These are phyloP conservation scores for Lachnellula cervina DNA, from an alignment of 2,329 filamentous ascomycete genomes.

Conservation along the genomic window DNA sequence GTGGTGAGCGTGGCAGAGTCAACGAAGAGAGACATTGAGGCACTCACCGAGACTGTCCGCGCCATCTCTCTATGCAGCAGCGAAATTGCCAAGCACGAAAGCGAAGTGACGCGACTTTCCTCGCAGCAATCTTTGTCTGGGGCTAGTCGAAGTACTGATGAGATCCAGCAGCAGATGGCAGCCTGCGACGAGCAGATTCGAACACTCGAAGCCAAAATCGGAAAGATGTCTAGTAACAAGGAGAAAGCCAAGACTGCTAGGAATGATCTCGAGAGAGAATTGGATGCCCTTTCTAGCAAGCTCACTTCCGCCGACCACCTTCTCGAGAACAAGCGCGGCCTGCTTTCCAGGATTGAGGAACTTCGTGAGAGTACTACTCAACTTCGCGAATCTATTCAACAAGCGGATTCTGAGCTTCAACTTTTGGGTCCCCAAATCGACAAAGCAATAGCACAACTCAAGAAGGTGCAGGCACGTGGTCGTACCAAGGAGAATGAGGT, in stretches of 20 bases:
- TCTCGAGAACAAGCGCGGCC: constrained; percentile 72
- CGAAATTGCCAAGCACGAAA: constrained; percentile 67
- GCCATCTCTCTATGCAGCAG: constrained; percentile 68
- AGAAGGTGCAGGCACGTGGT: constrained; percentile 69
- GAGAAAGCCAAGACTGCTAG: constrained; percentile 67
- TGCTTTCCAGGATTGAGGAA: constrained; percentile 67
- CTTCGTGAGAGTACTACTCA: constrained; percentile 63
- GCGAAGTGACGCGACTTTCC: constrained; percentile 69
- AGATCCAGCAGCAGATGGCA: constrained; percentile 75
- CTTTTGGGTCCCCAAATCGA: constrained; percentile 69
- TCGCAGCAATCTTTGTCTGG: constrained; percentile 69
- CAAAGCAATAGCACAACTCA: constrained; percentile 69
- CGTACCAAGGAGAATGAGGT: constrained; percentile 68
- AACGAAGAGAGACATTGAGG: constrained; percentile 67
- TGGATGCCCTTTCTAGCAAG: constrained; percentile 68
- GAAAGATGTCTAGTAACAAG: constrained; percentile 63
- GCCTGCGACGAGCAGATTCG: constrained; percentile 63
- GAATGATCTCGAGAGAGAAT: constrained; percentile 68
- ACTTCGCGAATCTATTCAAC: constrained; percentile 65
- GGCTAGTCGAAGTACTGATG: constrained; percentile 66
- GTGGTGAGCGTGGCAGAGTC: constrained; percentile 59
- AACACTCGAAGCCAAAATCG: constrained; percentile 56
- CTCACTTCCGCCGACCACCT: constrained; percentile 66
- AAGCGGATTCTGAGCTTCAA: constrained; percentile 68
- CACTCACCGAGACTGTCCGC: constrained; percentile 68